Evolutionary conservation across 1,139 yeast genomes (phyloP), one percentile per base, ranked within the genome.

Genomic region (Debaryomycetaceae sp.): DNA sequence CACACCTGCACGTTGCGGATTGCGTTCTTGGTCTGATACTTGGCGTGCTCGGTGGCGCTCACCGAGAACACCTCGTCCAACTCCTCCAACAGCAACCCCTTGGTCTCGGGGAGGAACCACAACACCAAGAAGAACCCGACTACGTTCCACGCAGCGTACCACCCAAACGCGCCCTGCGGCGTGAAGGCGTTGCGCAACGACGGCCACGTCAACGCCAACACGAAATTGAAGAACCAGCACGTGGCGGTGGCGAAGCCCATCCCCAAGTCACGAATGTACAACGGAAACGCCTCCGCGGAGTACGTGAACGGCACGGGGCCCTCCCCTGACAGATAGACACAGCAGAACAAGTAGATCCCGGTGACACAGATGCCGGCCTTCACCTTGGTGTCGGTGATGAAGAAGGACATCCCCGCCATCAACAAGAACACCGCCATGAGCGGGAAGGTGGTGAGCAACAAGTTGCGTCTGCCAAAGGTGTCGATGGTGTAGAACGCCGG

Each of bases 231-330:
- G 51, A 83, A 82, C 93, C 95, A 85, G 53, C 86, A 71, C 12
- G 88, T 80, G 16, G 89, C 83, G 18, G 91, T 82, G 13, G 94
- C 95, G 44, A 79, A 66, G 3, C 91, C 79, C 81, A 88, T 83
- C 35, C 95, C 94, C 32, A 84, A 61, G 48, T 86, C 93, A 59
- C 95, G 78, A 39, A 84, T 79, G 47, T 83, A 83, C 43, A 85
- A 67, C 34, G 93, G 89, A 67, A 84, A 85, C 40, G 83, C 84
- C 56, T 85, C 94, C 12, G 95, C 94, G 19, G 93, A 80, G 51
- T 84, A 83, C 2, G 93, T 83, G 63, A 85, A 85, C 5, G 95
- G 94, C 30, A 85, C 94, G 10, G 94, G 95, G 28, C 95, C 95
- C 60, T 83, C 86, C 39, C 94, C 91, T 3, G 84, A 78, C 1